Evolutionary conservation across 2,329 filamentous ascomycete genomes (phyloP), one percentile per base, ranked within the genome.

Genomic region (Clonostachys rhizophaga): DNA sequence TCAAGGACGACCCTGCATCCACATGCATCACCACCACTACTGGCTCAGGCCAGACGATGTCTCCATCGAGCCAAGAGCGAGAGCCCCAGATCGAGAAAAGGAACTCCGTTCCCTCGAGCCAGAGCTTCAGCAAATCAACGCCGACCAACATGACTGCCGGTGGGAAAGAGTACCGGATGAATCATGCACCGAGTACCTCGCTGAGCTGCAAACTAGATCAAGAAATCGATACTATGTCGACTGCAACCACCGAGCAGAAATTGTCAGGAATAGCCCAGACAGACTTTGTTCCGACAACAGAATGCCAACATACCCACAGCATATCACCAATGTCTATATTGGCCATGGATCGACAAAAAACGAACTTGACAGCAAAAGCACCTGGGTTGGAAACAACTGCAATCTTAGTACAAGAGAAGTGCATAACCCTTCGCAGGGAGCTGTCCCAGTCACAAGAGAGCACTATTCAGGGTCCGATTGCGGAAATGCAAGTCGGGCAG

Each of bases 1-100:
- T 48, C 46, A 54, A 44, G 54, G 52, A 17, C 36, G 55, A 51
- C 56, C 76, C 52, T 80, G 78, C 55, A 54, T 80, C 49, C 79
- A 83, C 59, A 79, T 74, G 52, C 79, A 83, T 55, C 78, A 83
- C 55, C 79, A 83, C 60, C 79, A 83, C 65, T 83, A 82, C 67
- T 82, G 79, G 79, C 51, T 74, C 52, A 65, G 67, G 48, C 64
- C 70, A 36, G 58, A 49, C 17, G 46, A 42, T 16, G 50, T 58
- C 49, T 47, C 55, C 8, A 47, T 52, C 42, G 47, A 57, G 13
- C 48, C 51, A 39, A 46, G 51, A 49, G 16, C 20, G 44, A 48
- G 40, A 44, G 18, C 17, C 46, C 37, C 44, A 41, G 7, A 34
- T 16, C 41, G 20, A 36, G 41, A 44, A 20, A 40, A 39, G 30